Evolutionary conservation across 257 asterid genomes (phyloP), one percentile per base, ranked within the genome.

Genomic region (Coffea eugenioides): DNA sequence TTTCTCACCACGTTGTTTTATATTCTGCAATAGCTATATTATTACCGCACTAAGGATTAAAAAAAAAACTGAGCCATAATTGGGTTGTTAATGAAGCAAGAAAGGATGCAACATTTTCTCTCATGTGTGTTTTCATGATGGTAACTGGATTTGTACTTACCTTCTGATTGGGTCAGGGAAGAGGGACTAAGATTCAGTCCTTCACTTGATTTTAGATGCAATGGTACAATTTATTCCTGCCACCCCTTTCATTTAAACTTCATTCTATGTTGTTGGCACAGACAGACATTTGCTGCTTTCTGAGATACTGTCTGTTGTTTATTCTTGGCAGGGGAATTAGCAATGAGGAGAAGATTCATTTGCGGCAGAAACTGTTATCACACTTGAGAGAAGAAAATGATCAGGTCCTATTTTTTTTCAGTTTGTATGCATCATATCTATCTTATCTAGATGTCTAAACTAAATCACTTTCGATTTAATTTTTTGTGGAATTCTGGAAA

Each of bases 321-420:
- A 74, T 75, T 69, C 69, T 86, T 73, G 82, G 82, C 93, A 94
- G 98, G 89, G 95, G 97, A 52, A 85, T 94, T 61, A 87, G 97
- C 92, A 89, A 56, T 46, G 98, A 96, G 82, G 99, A 96, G 88
- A 96, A 96, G 90, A 49, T 83, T 79, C 91, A 96, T 88, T 86
- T 96, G 85, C 90, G 97, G 82, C 93, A 88, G 84, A 96, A 94
- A 76, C 84, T 96, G 81, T 81, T 92, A 88, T 86, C 95, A 65
- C 97, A 96, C 89, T 83, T 92, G 72, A 87, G 97, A 85, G 99
- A 94, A 86, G 98, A 96, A 88, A 92, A 96, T 85, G 89, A 87
- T 73, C 92, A 96, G 97, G 99, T 93, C 84, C 70, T 67, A 56
- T 65, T 43, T 56, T n/a, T 36, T 77, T 79, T 68, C 3, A 36